Evolutionary conservation across 2,329 filamentous ascomycete species (phyloP).

Genomic region (Colletotrichum tamarilloi): DNA sequence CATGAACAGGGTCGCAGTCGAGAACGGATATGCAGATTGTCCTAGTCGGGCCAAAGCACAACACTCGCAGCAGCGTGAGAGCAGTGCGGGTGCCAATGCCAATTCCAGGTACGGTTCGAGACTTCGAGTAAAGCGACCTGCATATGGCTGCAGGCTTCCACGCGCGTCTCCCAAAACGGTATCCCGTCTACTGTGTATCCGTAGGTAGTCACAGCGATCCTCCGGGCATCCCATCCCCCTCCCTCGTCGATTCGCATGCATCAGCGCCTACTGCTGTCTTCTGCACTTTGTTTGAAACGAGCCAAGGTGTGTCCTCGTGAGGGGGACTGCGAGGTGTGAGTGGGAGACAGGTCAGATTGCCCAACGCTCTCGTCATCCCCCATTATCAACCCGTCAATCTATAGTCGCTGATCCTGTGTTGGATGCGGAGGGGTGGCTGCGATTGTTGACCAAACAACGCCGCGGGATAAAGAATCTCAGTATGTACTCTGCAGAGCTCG

Average conservation of each 20-base stretch:
- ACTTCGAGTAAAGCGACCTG: conserved; percentile 13
- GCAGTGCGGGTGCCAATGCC: not conserved
- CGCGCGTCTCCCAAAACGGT: conserved; percentile 20
- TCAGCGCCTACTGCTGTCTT: conserved; percentile 2
- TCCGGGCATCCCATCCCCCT: not conserved
- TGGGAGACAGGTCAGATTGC: not conserved
- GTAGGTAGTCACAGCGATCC: not conserved
- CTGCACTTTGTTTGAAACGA: conserved; percentile 23
- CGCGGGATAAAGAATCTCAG: not conserved
- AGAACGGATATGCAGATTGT: conserved; percentile 13
- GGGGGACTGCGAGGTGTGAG: not conserved
- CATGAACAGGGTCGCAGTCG: conserved; percentile 18
- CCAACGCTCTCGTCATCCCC: not conserved
- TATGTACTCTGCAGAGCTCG: not conserved
- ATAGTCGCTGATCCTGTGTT: not conserved
- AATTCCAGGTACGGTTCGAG: conserved; percentile 14
- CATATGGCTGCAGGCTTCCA: conserved; percentile 25
- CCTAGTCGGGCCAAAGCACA: not conserved
- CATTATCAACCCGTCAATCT: not conserved
- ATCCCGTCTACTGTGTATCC: conserved; percentile 3
- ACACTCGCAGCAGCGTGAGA: not conserved
- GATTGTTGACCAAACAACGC: not conserved
- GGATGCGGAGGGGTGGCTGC: not conserved
- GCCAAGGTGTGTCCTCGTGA: conserved; percentile 12
- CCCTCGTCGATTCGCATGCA: conserved; percentile 1